Conservation (phyloP, 2,329 filamentous ascomycete genomes). For the Xylariaceae sp. region DNA sequence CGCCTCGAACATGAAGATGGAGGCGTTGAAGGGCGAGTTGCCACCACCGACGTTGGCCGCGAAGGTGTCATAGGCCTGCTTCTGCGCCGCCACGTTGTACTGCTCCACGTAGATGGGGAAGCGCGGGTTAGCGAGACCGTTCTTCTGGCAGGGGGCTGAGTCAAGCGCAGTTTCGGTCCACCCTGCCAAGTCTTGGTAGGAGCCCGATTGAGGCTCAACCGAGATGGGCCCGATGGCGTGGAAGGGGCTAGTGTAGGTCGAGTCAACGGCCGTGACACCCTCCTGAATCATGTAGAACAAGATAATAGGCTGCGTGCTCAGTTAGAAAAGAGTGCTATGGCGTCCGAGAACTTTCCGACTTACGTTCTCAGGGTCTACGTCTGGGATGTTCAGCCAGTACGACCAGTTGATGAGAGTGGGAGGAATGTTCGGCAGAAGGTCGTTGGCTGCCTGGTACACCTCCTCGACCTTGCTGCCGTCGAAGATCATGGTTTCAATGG, state of each 20-base stretch:
- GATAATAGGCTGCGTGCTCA: constrained; percentile 15
- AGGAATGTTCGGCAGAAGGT: constrained; percentile 36
- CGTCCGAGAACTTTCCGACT: constrained; percentile 8
- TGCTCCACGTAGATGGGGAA: constrained; percentile 24
- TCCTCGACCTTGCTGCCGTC: constrained; percentile 45
- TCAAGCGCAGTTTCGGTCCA: constrained; percentile 12
- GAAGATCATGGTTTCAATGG: constrained; percentile 41
- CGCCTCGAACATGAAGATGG: constrained; percentile 25
- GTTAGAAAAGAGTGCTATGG: constrained; percentile 9
- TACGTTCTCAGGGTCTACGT: constrained; percentile 16
- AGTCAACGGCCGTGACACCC: constrained; percentile 18
- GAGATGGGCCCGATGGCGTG: constrained; percentile 14
- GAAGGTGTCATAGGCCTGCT: constrained; percentile 35
- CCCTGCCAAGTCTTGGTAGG: constrained; percentile 14
- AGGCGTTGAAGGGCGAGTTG: constrained; percentile 30
- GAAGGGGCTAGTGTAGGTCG: constrained; percentile 18
- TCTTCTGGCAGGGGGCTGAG: constrained; percentile 18
- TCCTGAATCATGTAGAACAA: constrained; percentile 23
- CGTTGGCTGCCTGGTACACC: constrained; percentile 43
- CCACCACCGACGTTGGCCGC: constrained; percentile 27
- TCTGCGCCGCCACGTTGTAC: constrained; percentile 35
- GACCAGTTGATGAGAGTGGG: constrained; percentile 16
- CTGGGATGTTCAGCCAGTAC: constrained; percentile 16
- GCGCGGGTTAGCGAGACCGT: constrained; percentile 20
- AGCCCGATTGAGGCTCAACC: constrained; percentile 2